Evolutionary conservation across 2,329 filamentous ascomycete genomes (phyloP), one percentile per base, ranked within the genome.

Genomic region (Colletotrichum liaoningense): DNA sequence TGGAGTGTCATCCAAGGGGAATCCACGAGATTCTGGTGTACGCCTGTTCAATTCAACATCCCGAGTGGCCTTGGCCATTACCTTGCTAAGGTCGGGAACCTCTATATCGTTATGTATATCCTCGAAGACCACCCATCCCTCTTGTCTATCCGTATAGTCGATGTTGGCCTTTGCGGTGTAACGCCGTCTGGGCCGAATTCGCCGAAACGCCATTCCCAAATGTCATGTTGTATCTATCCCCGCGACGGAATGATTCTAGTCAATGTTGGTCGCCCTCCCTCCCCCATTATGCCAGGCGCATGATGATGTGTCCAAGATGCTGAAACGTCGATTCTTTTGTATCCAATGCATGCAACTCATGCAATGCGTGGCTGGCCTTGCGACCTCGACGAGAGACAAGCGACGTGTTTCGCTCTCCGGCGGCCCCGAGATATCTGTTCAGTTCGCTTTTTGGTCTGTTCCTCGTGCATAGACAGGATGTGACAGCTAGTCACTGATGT

Each of bases 281-380:
- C 7, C 9, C 49, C 56, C 49, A 62, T 66, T 38, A 42, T 52
- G 33, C 8, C 46, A 38, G 28, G 8, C 59, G 58, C 59, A 73
- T 71, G 28, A 54, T 42, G 28, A 33, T 22, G 24, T 35, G 57
- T 28, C 22, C 19, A 55, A 65, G 49, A 30, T 19, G 42, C 38
- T 56, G 60, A 73, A 65, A 70, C 56, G 46, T n/a, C 55, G 7
- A 60, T 26, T 49, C 11, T 59, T 52, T 22, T 57, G 16, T 28
- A 16, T 65, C 42, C 35, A 60, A 64, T 59, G 35, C 46, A 19
- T 11, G 14, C 42, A 22, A n/a, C 42, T 49, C 42, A 49, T 49
- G 42, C 67, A 49, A 65, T 59, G 24, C 55, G 30, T 64, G 35
- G 24, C 55, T 49, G 42, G 59, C 55, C 65, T 69, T 19, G 38